phyloP scores from a whole-genome alignment of 2,329 filamentous ascomycete genomes.

The Colletotrichum sp. region DNA sequence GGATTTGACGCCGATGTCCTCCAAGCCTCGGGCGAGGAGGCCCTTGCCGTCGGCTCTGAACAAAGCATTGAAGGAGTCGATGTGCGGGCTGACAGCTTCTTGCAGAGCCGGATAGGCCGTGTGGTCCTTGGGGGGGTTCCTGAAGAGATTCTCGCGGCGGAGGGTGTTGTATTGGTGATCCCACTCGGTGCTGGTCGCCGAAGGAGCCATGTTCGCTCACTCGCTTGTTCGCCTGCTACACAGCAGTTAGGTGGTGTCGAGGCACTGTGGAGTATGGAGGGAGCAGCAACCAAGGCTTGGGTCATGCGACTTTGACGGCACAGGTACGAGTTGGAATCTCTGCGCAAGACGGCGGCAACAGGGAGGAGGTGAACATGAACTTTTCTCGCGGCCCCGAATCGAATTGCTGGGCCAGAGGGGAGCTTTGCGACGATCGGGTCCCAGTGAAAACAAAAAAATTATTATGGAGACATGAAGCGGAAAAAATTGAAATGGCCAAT shows the following conservation, averaged over 20 bases:
- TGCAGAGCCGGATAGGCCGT: constrained; percentile 89
- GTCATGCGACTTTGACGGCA: background rate
- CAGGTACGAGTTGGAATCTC: background rate
- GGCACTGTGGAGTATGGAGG: background rate
- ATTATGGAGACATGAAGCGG: constrained; percentile 14
- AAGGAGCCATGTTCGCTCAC: constrained; percentile 54
- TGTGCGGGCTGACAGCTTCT: constrained; percentile 86
- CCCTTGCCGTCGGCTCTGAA: constrained; percentile 73
- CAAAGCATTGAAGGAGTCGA: constrained; percentile 93
- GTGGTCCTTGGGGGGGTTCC: constrained; percentile 84
- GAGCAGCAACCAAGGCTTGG: background rate
- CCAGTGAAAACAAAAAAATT: constrained; percentile 22
- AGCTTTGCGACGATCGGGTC: background rate
- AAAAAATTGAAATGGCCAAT: constrained; percentile 14
- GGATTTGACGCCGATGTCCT: constrained; percentile 88
- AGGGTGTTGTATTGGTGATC: constrained; percentile 85
- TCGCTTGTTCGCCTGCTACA: background rate
- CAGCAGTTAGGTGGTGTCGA: background rate
- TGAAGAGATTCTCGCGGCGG: constrained; percentile 86
- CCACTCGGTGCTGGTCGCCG: constrained; percentile 74
- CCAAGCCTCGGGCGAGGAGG: constrained; percentile 74
- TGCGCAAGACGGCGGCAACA: background rate
- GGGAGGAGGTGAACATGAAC: background rate
- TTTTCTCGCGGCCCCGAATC: background rate
- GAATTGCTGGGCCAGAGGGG: background rate